These are phyloP conservation scores for Coprinopsis sp. DNA, from an alignment of 768 basidiomycete species.

Conservation along the genomic window DNA sequence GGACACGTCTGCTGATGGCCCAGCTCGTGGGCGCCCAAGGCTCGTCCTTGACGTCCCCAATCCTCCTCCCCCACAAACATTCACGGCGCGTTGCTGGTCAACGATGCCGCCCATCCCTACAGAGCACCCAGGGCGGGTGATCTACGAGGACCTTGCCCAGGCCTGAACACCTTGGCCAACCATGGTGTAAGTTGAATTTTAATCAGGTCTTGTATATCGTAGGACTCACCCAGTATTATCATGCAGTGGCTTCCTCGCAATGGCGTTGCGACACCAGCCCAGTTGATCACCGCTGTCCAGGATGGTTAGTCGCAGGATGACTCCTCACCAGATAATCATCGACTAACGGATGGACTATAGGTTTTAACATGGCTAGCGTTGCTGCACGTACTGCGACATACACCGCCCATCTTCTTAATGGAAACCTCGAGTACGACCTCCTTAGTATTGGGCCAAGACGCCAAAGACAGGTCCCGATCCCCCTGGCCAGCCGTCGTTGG, in stretches of 20 bases:
- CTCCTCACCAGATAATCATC: background rate
- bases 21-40: no score
- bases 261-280: conserved; percentile 12
- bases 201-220: background rate
- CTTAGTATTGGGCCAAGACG: conserved; percentile 16
- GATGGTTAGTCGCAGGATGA: conserved; percentile 8
- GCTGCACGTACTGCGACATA: conserved; percentile 16
- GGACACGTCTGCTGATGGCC: no score
- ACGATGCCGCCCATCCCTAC: conserved; percentile 15
- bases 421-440: conserved; percentile 13
- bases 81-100: conserved; percentile 12
- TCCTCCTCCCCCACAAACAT: conserved; percentile 8
- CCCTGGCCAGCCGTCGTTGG: conserved; percentile 14
- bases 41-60: background rate
- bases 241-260: conserved; percentile 12
- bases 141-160: conserved; percentile 19
- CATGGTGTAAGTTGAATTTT: conserved; percentile 14
- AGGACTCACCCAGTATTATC: background rate
- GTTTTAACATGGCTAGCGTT: conserved; percentile 16
- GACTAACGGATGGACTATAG: background rate
- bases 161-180: conserved; percentile 18
- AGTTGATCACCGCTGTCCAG: conserved; percentile 13
- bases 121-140: conserved; percentile 10
- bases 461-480: conserved; percentile 15
- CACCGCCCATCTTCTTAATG: conserved; percentile 13